phyloP scores from a whole-genome alignment of 116 monocot genomes.

The Posidonia oceanica region DNA sequence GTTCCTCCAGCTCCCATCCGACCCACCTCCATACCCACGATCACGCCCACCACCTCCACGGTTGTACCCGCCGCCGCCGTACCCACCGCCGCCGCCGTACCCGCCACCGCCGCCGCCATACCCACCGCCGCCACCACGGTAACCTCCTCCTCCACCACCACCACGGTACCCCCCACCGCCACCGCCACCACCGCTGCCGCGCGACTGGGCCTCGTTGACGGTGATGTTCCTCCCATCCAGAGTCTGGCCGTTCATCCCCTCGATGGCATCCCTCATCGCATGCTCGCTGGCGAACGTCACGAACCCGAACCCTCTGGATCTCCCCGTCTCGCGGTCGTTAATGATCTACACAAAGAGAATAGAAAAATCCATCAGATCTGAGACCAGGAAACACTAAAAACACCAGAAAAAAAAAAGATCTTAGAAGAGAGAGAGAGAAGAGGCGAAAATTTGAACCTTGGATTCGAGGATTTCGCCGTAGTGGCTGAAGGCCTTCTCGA shows the following conservation, averaged over 20 bases:
- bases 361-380: background rate
- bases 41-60: constrained; percentile 9
- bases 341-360: constrained; percentile 3
- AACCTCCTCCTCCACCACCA: constrained; percentile 16
- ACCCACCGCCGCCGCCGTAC: constrained; percentile 21
- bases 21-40: constrained; percentile 9
- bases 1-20: constrained; percentile 37
- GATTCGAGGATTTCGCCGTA: constrained; percentile 14
- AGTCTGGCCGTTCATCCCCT: constrained; percentile 75
- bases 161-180: constrained; percentile 6
- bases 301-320: constrained; percentile 20
- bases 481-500: constrained; percentile 19
- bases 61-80: constrained; percentile 18
- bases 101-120: constrained; percentile 8
- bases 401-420: background rate
- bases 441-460: background rate
- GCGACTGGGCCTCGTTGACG: constrained; percentile 26
- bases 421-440: background rate
- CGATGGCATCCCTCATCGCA: constrained; percentile 71
- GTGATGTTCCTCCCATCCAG: constrained; percentile 60
- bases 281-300: constrained; percentile 20
- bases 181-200: constrained; percentile 14
- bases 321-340: constrained; percentile 20
- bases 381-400: background rate
- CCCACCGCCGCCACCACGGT: constrained; percentile 16